Percentiles rank a stretch among this genome's conserved stretches.
Conservation (phyloP, 495 filamentous ascomycete genomes). For the Hyaloscypha finlandica region DNA sequence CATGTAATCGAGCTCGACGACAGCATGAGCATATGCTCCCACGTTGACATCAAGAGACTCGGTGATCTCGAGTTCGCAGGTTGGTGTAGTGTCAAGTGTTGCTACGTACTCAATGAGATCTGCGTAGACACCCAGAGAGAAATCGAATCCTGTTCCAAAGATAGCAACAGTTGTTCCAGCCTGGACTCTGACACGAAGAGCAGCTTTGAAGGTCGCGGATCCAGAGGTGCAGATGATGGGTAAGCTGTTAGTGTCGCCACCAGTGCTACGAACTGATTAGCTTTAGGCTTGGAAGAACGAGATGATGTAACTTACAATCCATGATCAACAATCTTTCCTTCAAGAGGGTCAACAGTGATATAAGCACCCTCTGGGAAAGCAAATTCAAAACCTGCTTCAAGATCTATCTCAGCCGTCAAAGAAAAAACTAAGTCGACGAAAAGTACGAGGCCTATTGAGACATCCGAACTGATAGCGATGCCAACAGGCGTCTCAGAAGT, state of each 20-base stretch:
- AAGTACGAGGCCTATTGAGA: constrained; percentile 38
- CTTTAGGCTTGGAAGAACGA: neutral
- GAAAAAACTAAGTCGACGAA: constrained; percentile 44
- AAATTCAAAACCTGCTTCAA: constrained; percentile 44
- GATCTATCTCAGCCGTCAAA: constrained; percentile 41
- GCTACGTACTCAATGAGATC: constrained; percentile 46
- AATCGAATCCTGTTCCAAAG: constrained; percentile 42
- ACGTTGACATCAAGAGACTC: constrained; percentile 42
- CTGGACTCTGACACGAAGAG: constrained; percentile 36
- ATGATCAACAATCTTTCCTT: constrained; percentile 41
- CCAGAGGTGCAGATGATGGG: constrained; percentile 36
- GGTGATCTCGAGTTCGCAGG: constrained; percentile 32
- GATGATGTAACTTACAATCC: constrained; percentile 31
- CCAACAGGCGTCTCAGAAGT: constrained; percentile 14
- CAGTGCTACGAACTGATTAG: constrained; percentile 27
- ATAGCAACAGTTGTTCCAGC: constrained; percentile 36
- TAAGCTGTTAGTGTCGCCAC: constrained; percentile 31
- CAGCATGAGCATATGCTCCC: constrained; percentile 39
- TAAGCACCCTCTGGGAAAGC: constrained; percentile 41
- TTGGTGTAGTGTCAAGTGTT: constrained; percentile 35
- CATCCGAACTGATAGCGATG: constrained; percentile 21
- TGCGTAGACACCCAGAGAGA: constrained; percentile 43
- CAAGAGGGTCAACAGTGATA: constrained; percentile 41
- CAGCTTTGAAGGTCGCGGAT: constrained; percentile 36
- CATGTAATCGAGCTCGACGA: constrained; percentile 39